Conservation (phyloP, 2,329 filamentous ascomycete species). For the Pseudogymnoascus sp. region DNA sequence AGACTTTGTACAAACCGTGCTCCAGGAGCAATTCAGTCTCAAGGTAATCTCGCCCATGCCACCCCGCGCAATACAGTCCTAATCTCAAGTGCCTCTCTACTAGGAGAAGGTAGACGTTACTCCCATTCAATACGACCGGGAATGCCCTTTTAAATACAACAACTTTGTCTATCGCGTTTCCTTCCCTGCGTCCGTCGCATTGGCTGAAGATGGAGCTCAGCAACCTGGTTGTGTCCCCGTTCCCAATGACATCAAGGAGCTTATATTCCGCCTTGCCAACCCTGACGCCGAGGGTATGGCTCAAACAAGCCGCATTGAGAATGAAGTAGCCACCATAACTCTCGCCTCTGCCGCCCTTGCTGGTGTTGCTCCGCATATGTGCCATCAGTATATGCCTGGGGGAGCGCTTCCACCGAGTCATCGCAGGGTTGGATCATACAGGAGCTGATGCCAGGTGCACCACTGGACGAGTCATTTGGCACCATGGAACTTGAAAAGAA, state of each 20-base stretch:
- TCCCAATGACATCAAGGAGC: conserved; percentile 20
- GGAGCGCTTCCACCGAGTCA: conserved; percentile 15
- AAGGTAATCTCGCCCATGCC: neutral
- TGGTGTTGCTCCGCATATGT: conserved; percentile 23
- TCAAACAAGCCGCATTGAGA: conserved; percentile 23
- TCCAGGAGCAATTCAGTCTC: conserved; percentile 8
- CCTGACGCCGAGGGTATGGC: conserved; percentile 26
- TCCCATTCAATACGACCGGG: conserved; percentile 27
- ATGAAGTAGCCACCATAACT: conserved; percentile 27
- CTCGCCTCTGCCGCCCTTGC: conserved; percentile 25
- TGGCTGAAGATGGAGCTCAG: neutral
- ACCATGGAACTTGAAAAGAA: conserved; percentile 21
- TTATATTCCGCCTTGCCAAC: conserved; percentile 30
- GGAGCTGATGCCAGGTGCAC: conserved; percentile 25
- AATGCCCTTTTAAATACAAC: conserved; percentile 29
- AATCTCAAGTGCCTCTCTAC: neutral
- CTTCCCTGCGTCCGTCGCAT: neutral
- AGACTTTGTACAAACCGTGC: conserved; percentile 7
- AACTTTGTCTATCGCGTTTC: conserved; percentile 29
- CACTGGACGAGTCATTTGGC: conserved; percentile 19
- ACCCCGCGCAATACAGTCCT: neutral
- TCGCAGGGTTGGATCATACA: conserved; percentile 26
- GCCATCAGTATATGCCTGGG: conserved; percentile 27
- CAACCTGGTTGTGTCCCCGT: conserved; percentile 23
- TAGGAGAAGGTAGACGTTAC: conserved; percentile 14